These are phyloP conservation scores for Ceratocystis destructans DNA, from an alignment of 2,329 filamentous ascomycete species.

Conservation along the genomic window DNA sequence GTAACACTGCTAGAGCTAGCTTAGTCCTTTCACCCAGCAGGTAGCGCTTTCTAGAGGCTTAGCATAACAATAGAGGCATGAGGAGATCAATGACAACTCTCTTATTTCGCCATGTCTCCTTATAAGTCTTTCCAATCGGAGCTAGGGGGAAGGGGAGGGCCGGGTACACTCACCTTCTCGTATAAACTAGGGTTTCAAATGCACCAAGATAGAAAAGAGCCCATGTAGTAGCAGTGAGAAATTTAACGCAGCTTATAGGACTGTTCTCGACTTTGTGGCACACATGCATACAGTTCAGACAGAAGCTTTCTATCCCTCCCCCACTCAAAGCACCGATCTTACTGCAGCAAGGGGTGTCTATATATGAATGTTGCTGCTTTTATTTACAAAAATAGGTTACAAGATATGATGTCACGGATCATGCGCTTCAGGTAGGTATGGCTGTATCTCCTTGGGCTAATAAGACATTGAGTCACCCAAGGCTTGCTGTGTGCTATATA, in stretches of 20 bases:
- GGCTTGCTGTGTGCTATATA: background rate
- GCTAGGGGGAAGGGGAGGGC: background rate
- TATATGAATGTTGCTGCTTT: background rate
- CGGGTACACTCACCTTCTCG: background rate
- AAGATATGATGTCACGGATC: slow-evolving; percentile 6
- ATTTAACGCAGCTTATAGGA: background rate
- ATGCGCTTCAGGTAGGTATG: background rate
- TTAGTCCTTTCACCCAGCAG: background rate
- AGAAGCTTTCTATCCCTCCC: background rate
- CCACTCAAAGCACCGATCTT: slow-evolving; percentile 1
- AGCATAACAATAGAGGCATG: background rate
- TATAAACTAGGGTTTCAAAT: background rate
- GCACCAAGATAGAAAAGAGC: background rate
- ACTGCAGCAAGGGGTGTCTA: background rate
- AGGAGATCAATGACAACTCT: too few relatives aligned
- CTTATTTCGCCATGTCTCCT: too few relatives aligned
- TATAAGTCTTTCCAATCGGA: background rate
- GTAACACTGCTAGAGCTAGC: background rate
- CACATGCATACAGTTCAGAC: background rate
- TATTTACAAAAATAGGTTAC: background rate
- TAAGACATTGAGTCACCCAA: background rate
- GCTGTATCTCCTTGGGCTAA: background rate
- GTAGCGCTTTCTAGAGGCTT: too few relatives aligned
- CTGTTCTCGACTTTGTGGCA: background rate
- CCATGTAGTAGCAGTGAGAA: background rate